Percentiles rank a stretch among this genome's conserved stretches.
Evolutionary conservation across 2,329 filamentous ascomycete genomes (phyloP).

Genomic region (Xylaria sp.): DNA sequence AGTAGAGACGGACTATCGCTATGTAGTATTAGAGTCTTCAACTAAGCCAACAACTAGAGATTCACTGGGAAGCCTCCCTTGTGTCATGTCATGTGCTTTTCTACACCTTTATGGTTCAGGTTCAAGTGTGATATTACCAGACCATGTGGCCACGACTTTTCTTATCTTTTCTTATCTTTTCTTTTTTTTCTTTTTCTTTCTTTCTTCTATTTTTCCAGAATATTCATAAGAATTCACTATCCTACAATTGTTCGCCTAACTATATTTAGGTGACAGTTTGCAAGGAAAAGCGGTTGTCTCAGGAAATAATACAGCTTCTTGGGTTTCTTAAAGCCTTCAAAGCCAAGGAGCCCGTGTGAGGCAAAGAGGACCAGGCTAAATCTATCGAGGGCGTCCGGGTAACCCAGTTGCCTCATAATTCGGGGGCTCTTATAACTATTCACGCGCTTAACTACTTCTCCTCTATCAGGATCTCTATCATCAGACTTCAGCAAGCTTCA

Average conservation of each 20-base stretch:
- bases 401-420: neutral
- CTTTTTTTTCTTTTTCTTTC: neutral
- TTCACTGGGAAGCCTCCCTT: constrained; percentile 14
- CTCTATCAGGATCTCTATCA: neutral
- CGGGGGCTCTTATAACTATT: neutral
- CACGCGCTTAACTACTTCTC: neutral
- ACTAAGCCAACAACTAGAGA: constrained; percentile 30
- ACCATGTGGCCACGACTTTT: neutral
- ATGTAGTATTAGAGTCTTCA: constrained; percentile 35
- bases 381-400: neutral
- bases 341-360: neutral
- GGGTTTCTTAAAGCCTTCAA: neutral
- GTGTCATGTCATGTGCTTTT: neutral
- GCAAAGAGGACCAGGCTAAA: neutral
- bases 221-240: too few species aligned
- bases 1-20: constrained; percentile 20
- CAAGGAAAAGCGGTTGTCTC: neutral
- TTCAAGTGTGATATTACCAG: neutral
- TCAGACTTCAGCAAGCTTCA: neutral
- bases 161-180: neutral
- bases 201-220: too few species aligned
- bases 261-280: too few species aligned
- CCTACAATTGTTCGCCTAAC: too few species aligned
- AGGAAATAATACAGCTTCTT: neutral
- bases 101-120: neutral